Evolutionary conservation across 2,329 filamentous ascomycete species (phyloP).

Genomic region (Fusarium floridanum): DNA sequence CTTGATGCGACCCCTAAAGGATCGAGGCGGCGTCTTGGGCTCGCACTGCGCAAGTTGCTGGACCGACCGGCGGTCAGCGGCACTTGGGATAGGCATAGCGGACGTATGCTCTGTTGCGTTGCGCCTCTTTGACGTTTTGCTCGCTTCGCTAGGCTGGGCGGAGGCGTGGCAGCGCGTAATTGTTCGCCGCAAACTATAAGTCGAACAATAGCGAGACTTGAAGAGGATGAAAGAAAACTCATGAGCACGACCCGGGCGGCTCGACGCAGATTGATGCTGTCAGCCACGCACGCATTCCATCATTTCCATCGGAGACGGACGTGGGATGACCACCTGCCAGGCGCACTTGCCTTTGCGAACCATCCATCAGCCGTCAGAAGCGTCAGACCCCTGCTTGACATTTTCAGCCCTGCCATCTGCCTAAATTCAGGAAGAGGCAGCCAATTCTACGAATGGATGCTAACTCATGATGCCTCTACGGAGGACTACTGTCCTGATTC

Average conservation of each 20-base stretch:
- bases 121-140: background rate
- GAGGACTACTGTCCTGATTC: background rate
- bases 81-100: background rate
- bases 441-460: background rate
- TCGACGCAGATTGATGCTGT: background rate
- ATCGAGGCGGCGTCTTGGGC: slow-evolving; percentile 7
- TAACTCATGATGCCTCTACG: background rate
- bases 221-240: background rate
- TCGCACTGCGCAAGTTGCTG: background rate
- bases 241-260: background rate
- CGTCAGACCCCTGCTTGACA: background rate
- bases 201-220: background rate
- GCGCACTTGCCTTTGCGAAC: background rate
- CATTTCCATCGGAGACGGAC: background rate
- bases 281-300: background rate
- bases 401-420: background rate
- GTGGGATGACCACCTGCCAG: background rate
- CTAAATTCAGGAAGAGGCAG: background rate
- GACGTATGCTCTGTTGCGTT: background rate
- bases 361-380: background rate
- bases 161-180: slow-evolving; percentile 1
- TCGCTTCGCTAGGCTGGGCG: background rate
- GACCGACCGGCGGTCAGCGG: background rate
- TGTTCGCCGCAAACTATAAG: background rate
- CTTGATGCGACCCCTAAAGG: slow-evolving; percentile 12